Evolutionary conservation across 1,284 basidiomycete species (phyloP).

Genomic region (Fomes fomentarius): DNA sequence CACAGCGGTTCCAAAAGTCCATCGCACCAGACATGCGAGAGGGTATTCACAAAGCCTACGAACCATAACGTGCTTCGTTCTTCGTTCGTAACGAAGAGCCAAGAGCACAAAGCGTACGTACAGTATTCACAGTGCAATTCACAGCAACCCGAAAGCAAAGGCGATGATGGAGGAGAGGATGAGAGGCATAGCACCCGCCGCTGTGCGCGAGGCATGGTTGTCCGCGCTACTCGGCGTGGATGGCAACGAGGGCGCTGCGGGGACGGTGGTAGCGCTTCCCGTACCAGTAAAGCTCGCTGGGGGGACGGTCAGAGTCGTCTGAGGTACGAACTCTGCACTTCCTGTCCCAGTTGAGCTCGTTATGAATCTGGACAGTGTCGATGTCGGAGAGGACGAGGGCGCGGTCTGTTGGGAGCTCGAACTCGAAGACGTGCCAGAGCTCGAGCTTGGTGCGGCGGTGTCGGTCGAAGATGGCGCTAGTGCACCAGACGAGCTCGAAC

Average conservation of each 20-base stretch:
- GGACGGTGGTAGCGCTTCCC: background rate
- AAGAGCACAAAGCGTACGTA: no score
- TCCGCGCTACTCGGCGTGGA: no score
- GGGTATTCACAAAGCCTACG: no score
- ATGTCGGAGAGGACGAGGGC: background rate
- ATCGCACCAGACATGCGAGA: background rate
- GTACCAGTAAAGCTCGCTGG: no score
- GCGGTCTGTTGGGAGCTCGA: background rate
- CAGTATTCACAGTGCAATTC: background rate
- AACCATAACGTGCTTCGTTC: background rate
- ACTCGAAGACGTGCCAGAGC: background rate
- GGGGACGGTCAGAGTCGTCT: constrained; percentile 1
- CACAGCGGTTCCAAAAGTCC: constrained; percentile 27
- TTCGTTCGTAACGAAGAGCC: no score
- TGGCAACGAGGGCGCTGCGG: background rate
- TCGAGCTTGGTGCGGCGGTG: background rate
- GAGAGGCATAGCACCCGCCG: background rate
- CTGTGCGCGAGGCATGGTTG: background rate
- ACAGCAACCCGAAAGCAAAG: constrained; percentile 4
- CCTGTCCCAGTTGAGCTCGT: background rate
- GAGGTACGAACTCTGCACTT: background rate
- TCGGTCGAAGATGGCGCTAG: no score
- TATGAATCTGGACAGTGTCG: background rate
- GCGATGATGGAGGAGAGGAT: constrained; percentile 2
- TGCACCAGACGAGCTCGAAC: background rate